Percentiles rank a stretch among this genome's conserved stretches.
Evolutionary conservation across 2,329 filamentous ascomycete species (phyloP).

Genomic region (Ramularia endophylla): DNA sequence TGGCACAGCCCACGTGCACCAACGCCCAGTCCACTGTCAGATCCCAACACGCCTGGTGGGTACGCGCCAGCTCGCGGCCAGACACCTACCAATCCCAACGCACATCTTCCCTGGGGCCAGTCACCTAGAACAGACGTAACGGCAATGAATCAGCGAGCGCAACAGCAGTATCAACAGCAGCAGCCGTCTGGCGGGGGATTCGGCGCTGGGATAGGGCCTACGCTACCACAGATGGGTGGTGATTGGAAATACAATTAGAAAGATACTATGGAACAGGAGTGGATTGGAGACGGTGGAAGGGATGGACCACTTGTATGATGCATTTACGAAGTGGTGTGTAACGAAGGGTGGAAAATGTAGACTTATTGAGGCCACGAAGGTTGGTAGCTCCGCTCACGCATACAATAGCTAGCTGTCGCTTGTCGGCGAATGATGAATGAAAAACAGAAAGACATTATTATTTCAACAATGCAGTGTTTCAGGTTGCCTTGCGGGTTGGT

Average conservation of each 20-base stretch:
- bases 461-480: too few relatives aligned
- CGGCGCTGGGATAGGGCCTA: conserved; percentile 20
- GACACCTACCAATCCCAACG: conserved; percentile 12
- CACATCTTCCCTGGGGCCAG: conserved; percentile 11
- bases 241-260: conserved; percentile 25
- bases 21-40: conserved; percentile 29
- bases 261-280: too few relatives aligned
- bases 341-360: too few relatives aligned
- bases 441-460: too few relatives aligned
- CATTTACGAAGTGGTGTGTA: too few relatives aligned
- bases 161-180: conserved; percentile 7
- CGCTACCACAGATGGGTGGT: conserved; percentile 27
- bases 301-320: too few relatives aligned
- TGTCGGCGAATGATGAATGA: too few relatives aligned
- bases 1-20: conserved; percentile 29
- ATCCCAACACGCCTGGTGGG: conserved; percentile 25
- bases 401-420: too few relatives aligned
- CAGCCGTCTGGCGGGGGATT: conserved; percentile 1
- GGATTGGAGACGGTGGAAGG: too few relatives aligned
- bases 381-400: too few relatives aligned
- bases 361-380: too few relatives aligned
- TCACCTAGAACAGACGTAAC: conserved; percentile 13
- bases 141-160: conserved; percentile 6
- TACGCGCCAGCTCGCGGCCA: conserved; percentile 12
- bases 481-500: too few relatives aligned